Conservation (phyloP, 352 stramenopile genomes). For the Phytopythium mirpurense region DNA sequence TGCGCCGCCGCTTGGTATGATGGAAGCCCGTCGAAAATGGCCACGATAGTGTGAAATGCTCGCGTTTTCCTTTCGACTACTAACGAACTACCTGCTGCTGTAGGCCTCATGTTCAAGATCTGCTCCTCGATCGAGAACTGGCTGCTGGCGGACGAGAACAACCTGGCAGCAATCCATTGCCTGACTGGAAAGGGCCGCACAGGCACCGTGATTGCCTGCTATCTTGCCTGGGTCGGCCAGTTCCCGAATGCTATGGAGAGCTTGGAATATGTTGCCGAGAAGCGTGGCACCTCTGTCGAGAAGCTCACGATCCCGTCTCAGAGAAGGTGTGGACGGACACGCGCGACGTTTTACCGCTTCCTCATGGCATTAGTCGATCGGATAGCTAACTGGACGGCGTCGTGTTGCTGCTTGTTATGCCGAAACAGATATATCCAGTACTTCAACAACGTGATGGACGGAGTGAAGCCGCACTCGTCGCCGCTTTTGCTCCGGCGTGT, state of each 20-base stretch:
- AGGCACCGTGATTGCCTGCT: conserved; percentile 92
- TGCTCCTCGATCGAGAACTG: conserved; percentile 96
- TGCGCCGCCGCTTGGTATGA: conserved; percentile 89
- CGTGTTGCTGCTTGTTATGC: neutral
- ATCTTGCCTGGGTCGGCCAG: conserved; percentile 94
- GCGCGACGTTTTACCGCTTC: too few species aligned
- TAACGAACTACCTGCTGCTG: neutral
- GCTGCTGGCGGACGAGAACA: conserved; percentile 93
- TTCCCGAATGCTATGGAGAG: conserved; percentile 91
- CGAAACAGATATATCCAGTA: conserved; percentile 92
- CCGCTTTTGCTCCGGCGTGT: conserved; percentile 93
- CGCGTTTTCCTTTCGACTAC: too few species aligned
- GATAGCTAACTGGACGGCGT: neutral
- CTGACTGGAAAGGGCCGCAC: conserved; percentile 95
- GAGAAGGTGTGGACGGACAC: too few species aligned
- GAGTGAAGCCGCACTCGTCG: conserved; percentile 91
- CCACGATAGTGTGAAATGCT: too few species aligned
- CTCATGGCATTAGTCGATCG: too few species aligned
- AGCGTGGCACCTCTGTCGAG: conserved; percentile 84
- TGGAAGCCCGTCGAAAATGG: too few species aligned
- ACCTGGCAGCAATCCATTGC: conserved; percentile 96
- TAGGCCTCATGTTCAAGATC: conserved; percentile 95
- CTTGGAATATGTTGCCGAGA: conserved; percentile 91
- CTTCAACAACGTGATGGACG: conserved; percentile 97
- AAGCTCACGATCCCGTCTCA: conserved; percentile 97